Evolutionary conservation across 768 basidiomycete genomes (phyloP), one percentile per base, ranked within the genome.

Genomic region (Leccinum rimulosum): DNA sequence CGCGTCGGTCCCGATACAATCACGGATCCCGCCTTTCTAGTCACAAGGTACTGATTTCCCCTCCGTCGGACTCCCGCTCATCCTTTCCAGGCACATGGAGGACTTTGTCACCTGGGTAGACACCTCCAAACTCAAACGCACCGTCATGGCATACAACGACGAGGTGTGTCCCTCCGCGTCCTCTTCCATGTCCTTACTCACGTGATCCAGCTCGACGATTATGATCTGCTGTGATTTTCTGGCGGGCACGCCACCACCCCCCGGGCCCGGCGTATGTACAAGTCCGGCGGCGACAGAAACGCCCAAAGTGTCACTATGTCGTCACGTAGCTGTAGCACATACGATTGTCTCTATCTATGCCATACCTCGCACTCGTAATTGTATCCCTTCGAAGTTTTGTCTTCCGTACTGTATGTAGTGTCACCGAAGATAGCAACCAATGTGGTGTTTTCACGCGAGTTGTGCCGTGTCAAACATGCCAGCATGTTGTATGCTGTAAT

Each of bases 101-200:
- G 97, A 99, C 80, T 99, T 95, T 75, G 93, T 98, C 49, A 99
- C 97, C 36, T 99, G 97, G 97, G 95, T 98, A 22, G 95, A 98
- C 70, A 93, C 93, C 27, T 95, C 93, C 64, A 96, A 96, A 73
- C 84, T 98, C 70, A 98, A 96, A 85, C 82, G 96, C 56, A 95
- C 93, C 0, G 86, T 98, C 75, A 89, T 95, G 90, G 76, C 80
- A 60, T 99, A 99, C 81, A 99, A 99, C 72, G 95, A 97, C 76
- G 89, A 97, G 85, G 92, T 92, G 55, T 35, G 79, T 69, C 17
- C 35, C 58, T n/a, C 58, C 17, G 9, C 8, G 30, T 1, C 3
- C 19, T 55, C 43, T 22, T 51, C 27, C 25, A 45, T 19, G 22
- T 5, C 54, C 56, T 25, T 53, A 31, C 64, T 71, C 63, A 73